These are phyloP conservation scores for Mrakia gelida DNA, from an alignment of 768 basidiomycete species.

Conservation along the genomic window DNA sequence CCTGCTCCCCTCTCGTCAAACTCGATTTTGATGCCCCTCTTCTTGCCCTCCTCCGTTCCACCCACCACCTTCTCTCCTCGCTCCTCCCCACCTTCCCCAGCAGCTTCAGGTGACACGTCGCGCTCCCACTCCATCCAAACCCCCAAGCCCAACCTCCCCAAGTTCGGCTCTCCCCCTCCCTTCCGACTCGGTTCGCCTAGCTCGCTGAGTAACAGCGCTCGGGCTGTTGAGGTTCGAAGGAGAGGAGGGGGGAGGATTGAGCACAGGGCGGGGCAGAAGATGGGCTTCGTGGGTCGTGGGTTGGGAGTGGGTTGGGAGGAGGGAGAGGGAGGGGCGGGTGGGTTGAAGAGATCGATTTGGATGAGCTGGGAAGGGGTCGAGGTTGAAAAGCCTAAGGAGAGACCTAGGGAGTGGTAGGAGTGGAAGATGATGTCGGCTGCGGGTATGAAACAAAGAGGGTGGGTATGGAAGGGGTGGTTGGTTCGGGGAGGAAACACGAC, in stretches of 20 bases:
- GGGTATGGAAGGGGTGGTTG: not conserved
- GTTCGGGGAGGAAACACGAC: not conserved
- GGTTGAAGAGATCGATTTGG: slow-evolving; percentile 21
- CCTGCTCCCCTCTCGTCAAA: slow-evolving; percentile 2
- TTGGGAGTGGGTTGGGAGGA: not conserved
- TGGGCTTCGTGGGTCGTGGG: not conserved
- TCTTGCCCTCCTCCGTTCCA: not conserved
- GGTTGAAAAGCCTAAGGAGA: slow-evolving; percentile 35
- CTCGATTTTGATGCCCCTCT: not conserved
- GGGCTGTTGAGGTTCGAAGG: not conserved
- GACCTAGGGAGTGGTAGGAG: slow-evolving; percentile 7
- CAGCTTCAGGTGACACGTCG: not conserved
- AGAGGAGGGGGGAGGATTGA: not conserved
- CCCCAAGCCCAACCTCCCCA: not conserved
- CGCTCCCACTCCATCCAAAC: slow-evolving; percentile 11
- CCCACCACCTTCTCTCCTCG: not conserved
- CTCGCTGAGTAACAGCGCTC: not conserved
- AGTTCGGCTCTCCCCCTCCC: not conserved
- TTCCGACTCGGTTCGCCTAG: not conserved
- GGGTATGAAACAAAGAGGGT: not conserved
- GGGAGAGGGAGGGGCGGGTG: not conserved
- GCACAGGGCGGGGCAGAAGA: not conserved
- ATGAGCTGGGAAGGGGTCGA: slow-evolving; percentile 36
- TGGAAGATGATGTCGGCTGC: slow-evolving; percentile 6
- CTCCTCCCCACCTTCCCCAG: not conserved